Percentiles rank a stretch among this genome's conserved stretches.
Conservation (phyloP, 2,329 filamentous ascomycete species). For the Colletotrichum incanum region DNA sequence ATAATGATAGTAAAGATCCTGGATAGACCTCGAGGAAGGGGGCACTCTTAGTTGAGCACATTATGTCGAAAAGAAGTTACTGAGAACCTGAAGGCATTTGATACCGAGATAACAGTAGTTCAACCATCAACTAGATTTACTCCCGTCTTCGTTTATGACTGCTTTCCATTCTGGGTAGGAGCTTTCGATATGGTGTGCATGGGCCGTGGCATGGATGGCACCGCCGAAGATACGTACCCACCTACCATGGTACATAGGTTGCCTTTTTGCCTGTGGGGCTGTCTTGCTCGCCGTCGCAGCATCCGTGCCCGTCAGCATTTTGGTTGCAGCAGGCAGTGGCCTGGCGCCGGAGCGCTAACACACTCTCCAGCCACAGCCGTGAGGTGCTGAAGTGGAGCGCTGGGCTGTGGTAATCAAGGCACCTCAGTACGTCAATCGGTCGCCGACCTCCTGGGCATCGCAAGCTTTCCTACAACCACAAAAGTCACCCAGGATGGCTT, state of each 20-base stretch:
- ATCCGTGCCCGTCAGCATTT: slow-evolving; percentile 18
- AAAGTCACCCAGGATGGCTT: slow-evolving; percentile 58
- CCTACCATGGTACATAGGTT: too few species aligned
- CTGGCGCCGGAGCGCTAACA: slow-evolving; percentile 33
- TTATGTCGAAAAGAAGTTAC: background rate
- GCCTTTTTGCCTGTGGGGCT: slow-evolving; percentile 2
- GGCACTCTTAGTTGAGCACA: background rate
- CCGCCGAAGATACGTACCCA: background rate
- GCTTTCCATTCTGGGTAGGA: slow-evolving; percentile 14
- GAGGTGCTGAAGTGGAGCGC: slow-evolving; percentile 29
- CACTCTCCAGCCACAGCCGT: slow-evolving; percentile 11
- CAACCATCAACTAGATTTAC: background rate
- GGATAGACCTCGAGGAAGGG: background rate
- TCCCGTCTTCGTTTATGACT: background rate
- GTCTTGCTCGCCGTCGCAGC: background rate
- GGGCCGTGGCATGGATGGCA: background rate
- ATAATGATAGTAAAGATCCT: background rate
- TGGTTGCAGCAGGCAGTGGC: slow-evolving; percentile 24
- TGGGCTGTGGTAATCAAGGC: slow-evolving; percentile 32
- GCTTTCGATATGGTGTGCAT: slow-evolving; percentile 25
- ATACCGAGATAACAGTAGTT: background rate
- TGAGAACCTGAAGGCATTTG: background rate
- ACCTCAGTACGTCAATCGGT: slow-evolving; percentile 40
- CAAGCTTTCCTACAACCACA: slow-evolving; percentile 40
- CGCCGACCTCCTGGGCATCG: slow-evolving; percentile 30